These are phyloP conservation scores for Phaffia rhodozyma DNA, from an alignment of 1,284 basidiomycete species.

Conservation along the genomic window DNA sequence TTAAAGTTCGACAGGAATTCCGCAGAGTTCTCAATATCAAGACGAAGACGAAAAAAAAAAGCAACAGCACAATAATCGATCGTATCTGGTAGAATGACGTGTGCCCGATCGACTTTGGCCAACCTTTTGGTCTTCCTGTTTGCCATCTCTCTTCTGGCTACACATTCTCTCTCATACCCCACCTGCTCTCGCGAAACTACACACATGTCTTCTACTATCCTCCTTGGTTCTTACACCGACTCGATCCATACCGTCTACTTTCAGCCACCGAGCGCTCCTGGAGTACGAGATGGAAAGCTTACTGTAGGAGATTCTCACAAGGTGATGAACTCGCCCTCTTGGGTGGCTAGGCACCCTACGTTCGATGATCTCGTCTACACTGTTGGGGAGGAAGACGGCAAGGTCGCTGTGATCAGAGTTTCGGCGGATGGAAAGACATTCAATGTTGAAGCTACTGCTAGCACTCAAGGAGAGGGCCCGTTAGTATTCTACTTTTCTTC, in stretches of 20 bases:
- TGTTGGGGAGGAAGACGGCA: slow-evolving; percentile 7
- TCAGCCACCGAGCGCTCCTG: slow-evolving; percentile 1
- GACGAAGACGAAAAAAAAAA: too few species aligned
- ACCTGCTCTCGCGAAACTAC: too few species aligned
- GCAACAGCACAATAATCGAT: too few species aligned
- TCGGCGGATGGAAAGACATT: background rate
- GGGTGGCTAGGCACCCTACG: slow-evolving; percentile 12
- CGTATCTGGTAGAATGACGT: too few species aligned
- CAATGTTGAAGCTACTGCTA: too few species aligned
- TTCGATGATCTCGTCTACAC: slow-evolving; percentile 13
- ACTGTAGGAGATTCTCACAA: background rate
- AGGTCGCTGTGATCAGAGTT: background rate
- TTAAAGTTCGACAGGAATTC: too few species aligned
- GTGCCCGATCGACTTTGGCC: too few species aligned
- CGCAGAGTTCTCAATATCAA: too few species aligned
- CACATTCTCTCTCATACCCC: too few species aligned
- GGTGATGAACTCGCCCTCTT: background rate
- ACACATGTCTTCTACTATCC: background rate
- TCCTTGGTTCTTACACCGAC: slow-evolving; percentile 7
- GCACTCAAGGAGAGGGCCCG: background rate
- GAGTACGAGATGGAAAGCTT: slow-evolving; percentile 9
- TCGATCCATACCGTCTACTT: slow-evolving; percentile 10
- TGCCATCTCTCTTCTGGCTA: too few species aligned
- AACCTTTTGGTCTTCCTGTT: too few species aligned
- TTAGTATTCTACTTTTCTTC: too few species aligned